Evolutionary conservation across 148 eudicot species (phyloP).

Genomic region (Camellia granthamiana): DNA sequence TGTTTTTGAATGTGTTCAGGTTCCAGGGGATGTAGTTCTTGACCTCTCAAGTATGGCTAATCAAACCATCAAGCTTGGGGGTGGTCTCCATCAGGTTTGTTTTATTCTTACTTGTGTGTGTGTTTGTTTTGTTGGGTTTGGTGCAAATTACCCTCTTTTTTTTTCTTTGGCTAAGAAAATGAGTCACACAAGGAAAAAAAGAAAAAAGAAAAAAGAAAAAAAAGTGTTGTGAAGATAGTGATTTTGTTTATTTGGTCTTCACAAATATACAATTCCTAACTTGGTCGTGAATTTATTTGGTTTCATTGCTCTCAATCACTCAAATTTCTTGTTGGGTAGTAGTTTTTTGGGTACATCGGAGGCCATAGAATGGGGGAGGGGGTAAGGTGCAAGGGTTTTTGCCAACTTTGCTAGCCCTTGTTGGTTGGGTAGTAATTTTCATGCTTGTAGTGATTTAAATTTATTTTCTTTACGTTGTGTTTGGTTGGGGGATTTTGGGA

Average conservation of each 20-base stretch:
- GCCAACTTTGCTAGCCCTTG: too few species aligned
- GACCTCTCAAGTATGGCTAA: constrained; percentile 61
- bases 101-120: background rate
- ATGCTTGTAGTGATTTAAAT: too few species aligned
- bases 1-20: constrained; percentile 26
- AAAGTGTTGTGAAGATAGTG: background rate
- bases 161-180: background rate
- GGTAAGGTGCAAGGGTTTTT: too few species aligned
- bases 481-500: too few species aligned
- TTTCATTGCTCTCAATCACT: background rate
- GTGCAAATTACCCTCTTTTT: background rate
- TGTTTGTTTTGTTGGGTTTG: background rate
- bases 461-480: too few species aligned
- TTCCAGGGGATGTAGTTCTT: constrained; percentile 82
- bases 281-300: background rate
- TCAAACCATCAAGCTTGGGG: constrained; percentile 78
- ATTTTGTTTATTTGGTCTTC: background rate
- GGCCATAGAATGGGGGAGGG: too few species aligned
- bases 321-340: background rate
- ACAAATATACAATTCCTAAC: background rate
- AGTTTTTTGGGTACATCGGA: too few species aligned
- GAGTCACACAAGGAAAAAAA: background rate
- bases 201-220: too few species aligned
- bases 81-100: constrained; percentile 76
- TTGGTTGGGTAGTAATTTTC: too few species aligned